Base-by-base conservation (phyloP, 2,329 filamentous ascomycete genomes). In the Scytalidium lignicola region DNA sequence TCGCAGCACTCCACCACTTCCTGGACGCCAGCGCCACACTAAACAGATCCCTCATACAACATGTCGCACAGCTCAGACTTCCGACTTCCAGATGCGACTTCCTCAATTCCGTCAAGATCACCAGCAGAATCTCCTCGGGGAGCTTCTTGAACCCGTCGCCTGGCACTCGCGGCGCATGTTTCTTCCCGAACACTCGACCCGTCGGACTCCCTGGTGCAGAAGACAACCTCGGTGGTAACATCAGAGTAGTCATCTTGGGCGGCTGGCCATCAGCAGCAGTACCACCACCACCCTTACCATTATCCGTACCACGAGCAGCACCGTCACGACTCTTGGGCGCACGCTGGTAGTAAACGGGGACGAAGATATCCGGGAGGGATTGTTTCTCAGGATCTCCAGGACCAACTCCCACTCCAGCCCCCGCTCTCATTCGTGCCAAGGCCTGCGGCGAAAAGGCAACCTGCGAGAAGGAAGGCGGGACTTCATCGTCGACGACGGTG, bases 41-140 rank as follows among this genome's bases (percentile, higher is more conserved):
- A 55, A 74, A 77, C 23, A 76, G 65, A 57, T 85, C 80, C 44
- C 82, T 72, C 78, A 82, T 82, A 76, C 78, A 83, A 62, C 82
- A 85, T 17, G 82, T 84, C 15, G 79, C 73, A 59, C 82, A 85
- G 62, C 79, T 82, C 28, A 66, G 65, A 54, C 73, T 76, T 2
- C 66, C 65, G 13, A 65, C 59, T 6, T 62, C 65, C 12, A 83
- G 59, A 58, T 85, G 82, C 13, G 73, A 61, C 32, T 69, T 66
- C 58, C 73, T 77, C 17, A 85, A 64, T 47, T 76, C 71, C 37
- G 70, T 70, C 28, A 84, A 58, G n/a, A 84, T 76, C 28, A 79
- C 65, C 46, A 75, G 70, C 42, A 85, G 62, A 2, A 85, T 76
- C 58, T 83, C 79, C n/a, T 74, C 73, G 0, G 81, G 80, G 15